A percentile compares a stretch with the other conserved stretches of the same genome.
phyloP scores from a whole-genome alignment of 169 alveolate species.

The Plasmodium chabaudi region DNA sequence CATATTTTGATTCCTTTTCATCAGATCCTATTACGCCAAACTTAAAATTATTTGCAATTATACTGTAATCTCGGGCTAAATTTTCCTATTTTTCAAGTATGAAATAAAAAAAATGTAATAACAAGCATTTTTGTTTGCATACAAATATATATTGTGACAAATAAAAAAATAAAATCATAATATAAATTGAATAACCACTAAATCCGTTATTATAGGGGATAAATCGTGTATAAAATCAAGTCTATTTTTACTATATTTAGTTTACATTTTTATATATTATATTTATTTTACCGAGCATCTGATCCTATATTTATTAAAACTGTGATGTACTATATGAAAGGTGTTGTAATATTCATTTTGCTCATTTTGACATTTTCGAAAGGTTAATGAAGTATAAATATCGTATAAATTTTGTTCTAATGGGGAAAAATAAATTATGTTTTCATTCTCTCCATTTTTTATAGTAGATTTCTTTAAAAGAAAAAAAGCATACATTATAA shows the following conservation, averaged over 20 bases:
- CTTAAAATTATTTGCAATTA: constrained; percentile 50
- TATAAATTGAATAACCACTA: neutral
- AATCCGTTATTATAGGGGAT: too few relatives aligned
- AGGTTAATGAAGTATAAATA: constrained; percentile 33
- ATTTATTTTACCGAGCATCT: constrained; percentile 49
- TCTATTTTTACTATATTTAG: neutral
- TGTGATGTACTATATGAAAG: constrained; percentile 40
- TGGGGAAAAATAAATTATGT: constrained; percentile 68
- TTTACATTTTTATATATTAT: constrained; percentile 5
- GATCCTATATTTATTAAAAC: constrained; percentile 47
- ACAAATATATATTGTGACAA: neutral
- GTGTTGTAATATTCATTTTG: constrained; percentile 47
- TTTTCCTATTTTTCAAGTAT: constrained; percentile 23
- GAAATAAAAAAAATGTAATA: neutral
- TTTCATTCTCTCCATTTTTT: constrained; percentile 31
- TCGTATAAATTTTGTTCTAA: constrained; percentile 47
- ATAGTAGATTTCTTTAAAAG: constrained; percentile 24
- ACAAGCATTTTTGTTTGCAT: neutral
- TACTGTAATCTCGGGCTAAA: constrained; percentile 58
- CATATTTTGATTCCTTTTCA: constrained; percentile 60
- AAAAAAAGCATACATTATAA: too few relatives aligned
- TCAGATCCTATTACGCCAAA: constrained; percentile 54
- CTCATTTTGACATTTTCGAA: constrained; percentile 45
- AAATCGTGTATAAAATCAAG: neutral
- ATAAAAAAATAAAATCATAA: neutral